Evolutionary conservation across 1,139 yeast genomes (phyloP).

Genomic region (Yamadazyma atmosphaerica): DNA sequence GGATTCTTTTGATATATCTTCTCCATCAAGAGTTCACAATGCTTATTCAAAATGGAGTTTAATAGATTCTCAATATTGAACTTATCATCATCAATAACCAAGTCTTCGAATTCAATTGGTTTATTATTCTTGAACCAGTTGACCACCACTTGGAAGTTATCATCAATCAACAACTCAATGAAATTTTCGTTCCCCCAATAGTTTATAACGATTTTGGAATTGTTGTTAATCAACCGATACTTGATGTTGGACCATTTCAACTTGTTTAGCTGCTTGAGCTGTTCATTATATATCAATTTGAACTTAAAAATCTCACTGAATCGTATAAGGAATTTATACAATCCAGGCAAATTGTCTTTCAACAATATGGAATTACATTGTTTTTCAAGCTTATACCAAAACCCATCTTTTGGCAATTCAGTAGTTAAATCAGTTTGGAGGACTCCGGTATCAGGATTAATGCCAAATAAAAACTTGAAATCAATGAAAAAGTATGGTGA

Average conservation of each 20-base stretch:
- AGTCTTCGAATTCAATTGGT: conserved; percentile 4
- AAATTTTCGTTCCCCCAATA: conserved; percentile 67
- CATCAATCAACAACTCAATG: conserved; percentile 67
- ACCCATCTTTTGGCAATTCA: conserved; percentile 26
- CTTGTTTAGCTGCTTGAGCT: conserved; percentile 57
- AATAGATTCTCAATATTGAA: conserved; percentile 38
- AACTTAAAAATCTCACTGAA: conserved; percentile 76
- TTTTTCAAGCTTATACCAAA: conserved; percentile 52
- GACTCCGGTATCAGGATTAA: conserved; percentile 15
- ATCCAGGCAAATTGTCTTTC: conserved; percentile 52
- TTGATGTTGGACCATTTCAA: conserved; percentile 66
- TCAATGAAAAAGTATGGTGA: conserved; percentile 80
- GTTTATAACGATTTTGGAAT: conserved; percentile 54
- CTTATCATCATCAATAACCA: conserved; percentile 16
- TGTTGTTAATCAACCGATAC: conserved; percentile 57
- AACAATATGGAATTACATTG: conserved; percentile 58
- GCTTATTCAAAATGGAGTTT: conserved; percentile 36
- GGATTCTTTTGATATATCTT: conserved; percentile 19
- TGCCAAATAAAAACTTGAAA: conserved; percentile 62
- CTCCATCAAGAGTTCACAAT: conserved; percentile 35
- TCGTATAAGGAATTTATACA: conserved; percentile 67
- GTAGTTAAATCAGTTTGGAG: conserved; percentile 35
- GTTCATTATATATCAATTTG: conserved; percentile 60
- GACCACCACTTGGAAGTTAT: conserved; percentile 50
- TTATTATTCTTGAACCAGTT: conserved; percentile 70